Base-by-base conservation (phyloP, 768 basidiomycete species). In the Amanita phalloides region DNA sequence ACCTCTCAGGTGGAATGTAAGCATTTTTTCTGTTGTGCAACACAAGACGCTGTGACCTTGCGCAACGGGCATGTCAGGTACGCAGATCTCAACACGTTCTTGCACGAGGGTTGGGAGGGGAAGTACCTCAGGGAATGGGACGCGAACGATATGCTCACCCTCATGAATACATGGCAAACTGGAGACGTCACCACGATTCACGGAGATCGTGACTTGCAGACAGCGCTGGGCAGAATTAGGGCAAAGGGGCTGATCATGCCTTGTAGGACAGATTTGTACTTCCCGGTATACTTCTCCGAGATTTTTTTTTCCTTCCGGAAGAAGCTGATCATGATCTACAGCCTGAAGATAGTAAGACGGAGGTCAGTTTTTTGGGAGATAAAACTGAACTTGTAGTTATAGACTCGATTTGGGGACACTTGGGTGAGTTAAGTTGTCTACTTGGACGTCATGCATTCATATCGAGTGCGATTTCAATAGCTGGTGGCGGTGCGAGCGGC, bases 181-280 rank as follows among this genome's bases (percentile, higher is more conserved):
- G 77, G 71, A 8, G 76, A 78, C 55, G 64, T 78, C 14, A 76
- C 79, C 6, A 60, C 58, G 20, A 60, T 78, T 13, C 66, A 68
- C 14, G 67, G 75, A 55, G 64, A 64, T 49, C 74, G 73, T 13
- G 65, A 77, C 56, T 66, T 77, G 26, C 65, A 61, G 43, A 69
- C 65, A 33, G 66, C 67, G 37, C 58, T 81, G 50, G 55, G 60
- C 1, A 60, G 58, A 14, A 75, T 79, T 62, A 73, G 72, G 54
- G 76, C 77, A 3, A 74, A 68, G 52, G 78, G 77, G 3, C 56
- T 81, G 39, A 72, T 80, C 44, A 77, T 81, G 76, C 78, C 79
- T 3, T 73, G 71, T 56, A 78, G 76, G 65, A 79, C 76, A 1
- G 79, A 81, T 55, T 60, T 81, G 36, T 79, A 79, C 59, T 81